phyloP scores from a whole-genome alignment of 768 basidiomycete genomes.

The Xerocomus potaroensis region DNA sequence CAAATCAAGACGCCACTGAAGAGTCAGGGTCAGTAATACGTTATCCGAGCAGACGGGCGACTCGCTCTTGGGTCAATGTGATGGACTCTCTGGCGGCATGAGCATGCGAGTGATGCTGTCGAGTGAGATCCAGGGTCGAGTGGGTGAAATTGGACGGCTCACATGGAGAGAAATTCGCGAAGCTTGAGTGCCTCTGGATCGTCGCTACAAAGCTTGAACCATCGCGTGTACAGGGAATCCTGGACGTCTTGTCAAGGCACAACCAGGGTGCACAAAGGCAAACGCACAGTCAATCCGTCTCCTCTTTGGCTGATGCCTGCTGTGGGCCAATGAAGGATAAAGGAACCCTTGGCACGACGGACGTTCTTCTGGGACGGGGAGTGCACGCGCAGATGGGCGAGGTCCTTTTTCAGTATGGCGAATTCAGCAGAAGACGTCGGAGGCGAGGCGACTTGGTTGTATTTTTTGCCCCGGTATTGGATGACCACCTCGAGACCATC shows the following conservation, averaged over 20 bases:
- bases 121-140: constrained; percentile 6
- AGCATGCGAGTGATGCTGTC: no score
- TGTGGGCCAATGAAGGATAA: constrained; percentile 26
- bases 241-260: no score
- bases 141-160: constrained; percentile 1
- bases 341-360: constrained; percentile 13
- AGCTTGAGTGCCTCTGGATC: constrained; percentile 23
- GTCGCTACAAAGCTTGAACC: constrained; percentile 22
- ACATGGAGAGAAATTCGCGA: constrained; percentile 28
- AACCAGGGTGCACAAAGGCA: no score
- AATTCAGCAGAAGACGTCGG: constrained; percentile 13
- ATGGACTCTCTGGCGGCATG: constrained; percentile 16
- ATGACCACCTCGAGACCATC: constrained; percentile 26
- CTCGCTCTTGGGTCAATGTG: constrained; percentile 22
- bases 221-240: constrained; percentile 24
- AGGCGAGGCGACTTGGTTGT: constrained; percentile 9
- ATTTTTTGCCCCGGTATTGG: constrained; percentile 21
- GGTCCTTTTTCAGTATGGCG: constrained; percentile 25
- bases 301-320: constrained; percentile 5
- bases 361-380: constrained; percentile 27
- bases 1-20: constrained; percentile 13
- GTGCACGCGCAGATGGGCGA: constrained; percentile 29
- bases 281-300: constrained; percentile 6
- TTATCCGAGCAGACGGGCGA: constrained; percentile 1
- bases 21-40: constrained; percentile 5